Evolutionary conservation across 2,329 filamentous ascomycete species (phyloP), one percentile per base, ranked within the genome.

Genomic region (Ophiostoma sp.): DNA sequence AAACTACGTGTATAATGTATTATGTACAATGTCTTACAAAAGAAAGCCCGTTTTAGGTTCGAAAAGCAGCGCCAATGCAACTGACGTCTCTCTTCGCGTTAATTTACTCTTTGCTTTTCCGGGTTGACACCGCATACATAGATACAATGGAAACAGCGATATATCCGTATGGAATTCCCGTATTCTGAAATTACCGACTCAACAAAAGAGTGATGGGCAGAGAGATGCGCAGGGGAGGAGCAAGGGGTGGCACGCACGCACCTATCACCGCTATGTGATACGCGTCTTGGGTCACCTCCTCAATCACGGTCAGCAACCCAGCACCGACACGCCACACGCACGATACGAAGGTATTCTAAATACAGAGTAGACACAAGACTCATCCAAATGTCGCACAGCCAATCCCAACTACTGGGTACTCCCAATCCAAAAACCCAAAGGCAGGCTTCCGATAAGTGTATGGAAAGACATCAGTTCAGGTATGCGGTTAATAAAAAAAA

Each of bases 341-440:
- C 57, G 20, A 57, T 57, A 57, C 23, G 52, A n/a, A 57, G 52
- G 23, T 57, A 27, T 57, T 57, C 1, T 57, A 7, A 54, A 57
- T 27, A 41, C 39, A 41, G 39, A 11, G 39, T 41, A 27, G 23
- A 57, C 27, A 33, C 57, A 33, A 6, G 4, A 62, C 57, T 62
- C 57, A 62, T 8, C 23, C 57, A 62, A 27, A 62, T 27, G 62
- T n/a, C 36, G n/a, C 64, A 67, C 64, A 67, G 36, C 64, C 64
- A 67, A 67, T 67, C 23, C 66, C 66, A 68, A 31, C 31, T 52
- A 36, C 54, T 67, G 54, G 54, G 54, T 60, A 15, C 17, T 15
- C 33, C 20, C 57, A 41, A 23, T 66, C 60, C 68, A 7, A 66
- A 20, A 36, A 20, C n/a, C 36, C 41, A 7, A 23, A 23, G 6